A percentile compares a stretch with the other conserved stretches of the same genome.
Conservation (phyloP, 192 early-diverging fungal species). For the Backusella mclennaniae region DNA sequence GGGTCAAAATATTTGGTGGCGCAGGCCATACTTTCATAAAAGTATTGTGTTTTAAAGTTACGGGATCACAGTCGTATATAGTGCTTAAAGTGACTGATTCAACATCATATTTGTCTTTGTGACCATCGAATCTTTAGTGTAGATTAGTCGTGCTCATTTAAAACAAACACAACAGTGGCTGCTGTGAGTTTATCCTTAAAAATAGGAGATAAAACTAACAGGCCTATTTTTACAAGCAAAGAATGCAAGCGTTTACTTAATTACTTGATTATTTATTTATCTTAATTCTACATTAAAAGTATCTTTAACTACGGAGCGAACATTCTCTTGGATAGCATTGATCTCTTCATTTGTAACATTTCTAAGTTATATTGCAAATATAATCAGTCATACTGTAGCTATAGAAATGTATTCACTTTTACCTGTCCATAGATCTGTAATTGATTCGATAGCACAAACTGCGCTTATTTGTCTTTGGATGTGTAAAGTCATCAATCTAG, state of each 20-base stretch:
- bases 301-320: constrained; percentile 61
- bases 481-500: constrained; percentile 84
- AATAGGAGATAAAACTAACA: neutral
- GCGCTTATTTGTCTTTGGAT: constrained; percentile 79
- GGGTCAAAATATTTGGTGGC: neutral
- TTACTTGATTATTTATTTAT: constrained; percentile 32
- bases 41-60: too few relatives aligned
- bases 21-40: too few relatives aligned
- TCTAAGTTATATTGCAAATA: constrained; percentile 29
- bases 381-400: neutral
- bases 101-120: too few relatives aligned
- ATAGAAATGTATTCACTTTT: constrained; percentile 13
- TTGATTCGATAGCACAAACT: constrained; percentile 93
- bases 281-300: constrained; percentile 78
- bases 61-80: too few relatives aligned
- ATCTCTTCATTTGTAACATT: constrained; percentile 95
- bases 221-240: neutral
- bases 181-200: neutral
- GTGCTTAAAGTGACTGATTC: too few relatives aligned
- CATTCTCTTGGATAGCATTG: constrained; percentile 83
- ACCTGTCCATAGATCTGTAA: constrained; percentile 96
- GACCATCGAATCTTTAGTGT: too few relatives aligned
- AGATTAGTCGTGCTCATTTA: neutral
- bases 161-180: neutral
- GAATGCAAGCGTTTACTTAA: neutral